A percentile compares a stretch with the other conserved stretches of the same genome.
phyloP scores from a whole-genome alignment of 2,329 filamentous ascomycete species.

The Diaporthe sp. region DNA sequence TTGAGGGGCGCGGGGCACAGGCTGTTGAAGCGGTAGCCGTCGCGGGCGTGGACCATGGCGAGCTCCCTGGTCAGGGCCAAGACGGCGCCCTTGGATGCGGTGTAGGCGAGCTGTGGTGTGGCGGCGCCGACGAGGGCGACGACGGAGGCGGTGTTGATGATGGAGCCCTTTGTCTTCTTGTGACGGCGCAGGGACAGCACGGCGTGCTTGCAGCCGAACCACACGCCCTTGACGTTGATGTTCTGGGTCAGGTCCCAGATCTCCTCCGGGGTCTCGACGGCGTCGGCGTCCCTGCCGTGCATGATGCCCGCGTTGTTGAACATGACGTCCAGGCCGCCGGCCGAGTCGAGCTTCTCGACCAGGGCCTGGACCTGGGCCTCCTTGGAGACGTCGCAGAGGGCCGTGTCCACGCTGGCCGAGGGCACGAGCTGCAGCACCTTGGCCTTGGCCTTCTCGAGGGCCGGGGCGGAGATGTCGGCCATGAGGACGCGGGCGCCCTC shows the following conservation, averaged over 20 bases:
- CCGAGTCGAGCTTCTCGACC: slow-evolving; percentile 81
- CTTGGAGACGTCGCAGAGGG: slow-evolving; percentile 81
- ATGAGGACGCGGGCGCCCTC: slow-evolving; percentile 90
- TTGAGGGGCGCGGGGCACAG: slow-evolving; percentile 93
- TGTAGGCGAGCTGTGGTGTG: slow-evolving; percentile 92
- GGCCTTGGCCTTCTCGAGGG: slow-evolving; percentile 80
- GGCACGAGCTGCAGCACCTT: slow-evolving; percentile 83
- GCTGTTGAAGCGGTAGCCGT: slow-evolving; percentile 90
- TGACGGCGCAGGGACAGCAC: slow-evolving; percentile 84
- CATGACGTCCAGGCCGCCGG: slow-evolving; percentile 91
- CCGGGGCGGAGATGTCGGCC: slow-evolving; percentile 85
- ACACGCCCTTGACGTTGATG: slow-evolving; percentile 99
- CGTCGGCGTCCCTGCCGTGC: slow-evolving; percentile 86
- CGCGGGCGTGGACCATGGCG: slow-evolving; percentile 91
- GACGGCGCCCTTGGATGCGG: slow-evolving; percentile 93
- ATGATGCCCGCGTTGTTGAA: slow-evolving; percentile 99
- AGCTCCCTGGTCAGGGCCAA: slow-evolving; percentile 90
- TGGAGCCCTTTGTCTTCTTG: slow-evolving; percentile 82
- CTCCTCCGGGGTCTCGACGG: slow-evolving; percentile 85
- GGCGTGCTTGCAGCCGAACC: slow-evolving; percentile 94
- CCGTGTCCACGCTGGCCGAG: slow-evolving; percentile 55
- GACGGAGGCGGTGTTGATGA: slow-evolving; percentile 94
- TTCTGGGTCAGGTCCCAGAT: slow-evolving; percentile 95
- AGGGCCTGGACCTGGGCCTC: slow-evolving; percentile 83
- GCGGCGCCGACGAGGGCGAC: slow-evolving; percentile 90